These are phyloP conservation scores for Fusarium albidum DNA, from an alignment of 2,329 filamentous ascomycete genomes.

Conservation along the genomic window DNA sequence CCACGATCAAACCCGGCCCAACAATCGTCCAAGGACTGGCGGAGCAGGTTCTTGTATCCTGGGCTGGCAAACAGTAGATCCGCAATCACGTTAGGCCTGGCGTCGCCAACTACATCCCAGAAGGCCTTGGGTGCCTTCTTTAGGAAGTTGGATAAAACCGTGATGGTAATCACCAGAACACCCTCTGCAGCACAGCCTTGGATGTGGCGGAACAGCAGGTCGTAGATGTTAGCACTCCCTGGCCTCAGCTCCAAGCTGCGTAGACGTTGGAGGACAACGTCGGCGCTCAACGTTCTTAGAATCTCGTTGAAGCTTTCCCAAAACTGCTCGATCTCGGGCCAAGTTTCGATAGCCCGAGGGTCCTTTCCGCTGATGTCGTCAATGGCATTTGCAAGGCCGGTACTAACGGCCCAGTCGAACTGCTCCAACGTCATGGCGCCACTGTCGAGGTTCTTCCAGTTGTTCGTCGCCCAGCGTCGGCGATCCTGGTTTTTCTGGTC, in stretches of 20 bases:
- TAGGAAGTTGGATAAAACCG: constrained; percentile 74
- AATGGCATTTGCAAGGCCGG: constrained; percentile 74
- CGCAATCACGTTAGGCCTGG: constrained; percentile 81
- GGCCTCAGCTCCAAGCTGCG: constrained; percentile 77
- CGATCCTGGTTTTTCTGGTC: constrained; percentile 64
- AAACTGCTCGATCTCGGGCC: constrained; percentile 69
- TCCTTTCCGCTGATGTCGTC: constrained; percentile 64
- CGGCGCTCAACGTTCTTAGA: constrained; percentile 74
- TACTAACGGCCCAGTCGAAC: constrained; percentile 88
- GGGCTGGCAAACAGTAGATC: constrained; percentile 83
- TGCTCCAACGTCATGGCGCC: constrained; percentile 71
- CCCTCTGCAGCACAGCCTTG: constrained; percentile 57
- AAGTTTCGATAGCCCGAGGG: constrained; percentile 45
- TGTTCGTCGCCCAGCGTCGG: constrained; percentile 49
- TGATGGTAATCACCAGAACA: constrained; percentile 74
- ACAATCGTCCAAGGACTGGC: constrained; percentile 62
- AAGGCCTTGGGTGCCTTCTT: constrained; percentile 81
- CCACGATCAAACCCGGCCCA: constrained; percentile 52
- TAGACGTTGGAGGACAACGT: constrained; percentile 79
- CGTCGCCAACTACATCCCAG: constrained; percentile 86
- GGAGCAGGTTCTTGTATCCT: constrained; percentile 67
- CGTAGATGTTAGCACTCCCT: constrained; percentile 69
- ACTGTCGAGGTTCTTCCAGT: constrained; percentile 60
- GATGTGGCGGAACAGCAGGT: constrained; percentile 65
- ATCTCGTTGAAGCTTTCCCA: constrained; percentile 83